Evolutionary conservation across 1,139 yeast species (phyloP).

Genomic region (Candida sp.): DNA sequence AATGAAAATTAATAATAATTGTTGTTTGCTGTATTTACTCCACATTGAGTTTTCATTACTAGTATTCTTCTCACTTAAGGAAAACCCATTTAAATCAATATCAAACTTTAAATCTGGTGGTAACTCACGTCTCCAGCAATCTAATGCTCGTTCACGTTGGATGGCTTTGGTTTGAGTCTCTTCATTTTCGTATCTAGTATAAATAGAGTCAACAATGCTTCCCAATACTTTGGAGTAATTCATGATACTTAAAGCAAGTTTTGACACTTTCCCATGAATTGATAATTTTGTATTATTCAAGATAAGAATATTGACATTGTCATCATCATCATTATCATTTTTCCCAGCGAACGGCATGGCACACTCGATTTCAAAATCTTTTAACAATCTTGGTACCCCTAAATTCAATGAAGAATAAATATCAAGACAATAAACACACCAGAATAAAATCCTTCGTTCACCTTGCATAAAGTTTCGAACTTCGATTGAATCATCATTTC

Average conservation of each 20-base stretch:
- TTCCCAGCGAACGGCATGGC: constrained; percentile 74
- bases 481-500: constrained; percentile 52
- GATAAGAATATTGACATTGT: constrained; percentile 52
- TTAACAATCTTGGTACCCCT: constrained; percentile 79
- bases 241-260: constrained; percentile 61
- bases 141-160: constrained; percentile 66
- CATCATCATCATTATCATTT: constrained; percentile 38
- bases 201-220: constrained; percentile 64
- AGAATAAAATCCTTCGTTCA: constrained; percentile 75
- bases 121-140: constrained; percentile 74
- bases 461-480: constrained; percentile 63
- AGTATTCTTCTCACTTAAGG: constrained; percentile 33
- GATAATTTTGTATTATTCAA: constrained; percentile 56
- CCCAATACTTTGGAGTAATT: constrained; percentile 74
- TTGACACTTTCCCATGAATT: constrained; percentile 67
- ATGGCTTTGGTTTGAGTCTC: constrained; percentile 38
- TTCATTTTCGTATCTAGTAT: constrained; percentile 41
- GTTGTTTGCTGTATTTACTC: constrained; percentile 42
- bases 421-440: constrained; percentile 82
- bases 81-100: constrained; percentile 60
- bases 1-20: constrained; percentile 57
- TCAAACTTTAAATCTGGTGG: constrained; percentile 64
- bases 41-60: constrained; percentile 27
- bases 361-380: constrained; percentile 83
- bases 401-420: constrained; percentile 69